Evolutionary conservation across 768 basidiomycete species (phyloP).

Genomic region (Tricholoma sp.): DNA sequence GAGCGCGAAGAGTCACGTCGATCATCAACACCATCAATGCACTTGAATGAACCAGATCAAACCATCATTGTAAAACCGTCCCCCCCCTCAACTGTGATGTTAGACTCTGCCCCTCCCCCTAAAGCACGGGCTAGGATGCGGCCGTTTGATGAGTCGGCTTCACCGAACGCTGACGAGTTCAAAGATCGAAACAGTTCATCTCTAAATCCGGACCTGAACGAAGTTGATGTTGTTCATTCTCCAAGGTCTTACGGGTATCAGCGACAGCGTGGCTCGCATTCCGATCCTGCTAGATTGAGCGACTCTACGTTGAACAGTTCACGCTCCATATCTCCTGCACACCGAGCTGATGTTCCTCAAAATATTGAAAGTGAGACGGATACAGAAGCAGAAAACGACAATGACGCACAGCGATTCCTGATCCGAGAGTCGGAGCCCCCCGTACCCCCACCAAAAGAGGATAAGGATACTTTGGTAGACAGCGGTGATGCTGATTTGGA

Average conservation of each 20-base stretch:
- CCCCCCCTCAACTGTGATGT: conserved; percentile 15
- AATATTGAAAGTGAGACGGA: conserved; percentile 73
- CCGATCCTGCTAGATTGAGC: conserved; percentile 25
- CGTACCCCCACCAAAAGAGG: conserved; percentile 41
- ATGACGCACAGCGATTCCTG: conserved; percentile 17
- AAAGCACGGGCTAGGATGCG: conserved; percentile 14
- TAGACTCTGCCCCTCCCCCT: conserved; percentile 19
- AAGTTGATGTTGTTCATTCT: conserved; percentile 18
- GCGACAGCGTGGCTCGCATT: conserved; percentile 14
- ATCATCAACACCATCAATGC: conserved; percentile 34
- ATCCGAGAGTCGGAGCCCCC: conserved; percentile 28
- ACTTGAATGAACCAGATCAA: conserved; percentile 32
- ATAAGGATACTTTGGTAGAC: conserved; percentile 7
- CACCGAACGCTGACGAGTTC: conserved; percentile 10
- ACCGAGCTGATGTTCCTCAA: conserved; percentile 66
- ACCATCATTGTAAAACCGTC: conserved; percentile 35
- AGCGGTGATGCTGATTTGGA: not conserved
- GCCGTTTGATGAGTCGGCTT: conserved; percentile 4
- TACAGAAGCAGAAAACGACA: conserved; percentile 55
- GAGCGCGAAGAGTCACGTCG: conserved; percentile 7
- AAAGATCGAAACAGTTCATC: conserved; percentile 17
- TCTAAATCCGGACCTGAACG: conserved; percentile 21
- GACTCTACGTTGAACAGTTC: conserved; percentile 30
- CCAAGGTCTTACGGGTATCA: conserved; percentile 21
- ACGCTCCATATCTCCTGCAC: conserved; percentile 55